These are phyloP conservation scores for Drechslera avenae DNA, from an alignment of 2,329 filamentous ascomycete genomes.

Conservation along the genomic window DNA sequence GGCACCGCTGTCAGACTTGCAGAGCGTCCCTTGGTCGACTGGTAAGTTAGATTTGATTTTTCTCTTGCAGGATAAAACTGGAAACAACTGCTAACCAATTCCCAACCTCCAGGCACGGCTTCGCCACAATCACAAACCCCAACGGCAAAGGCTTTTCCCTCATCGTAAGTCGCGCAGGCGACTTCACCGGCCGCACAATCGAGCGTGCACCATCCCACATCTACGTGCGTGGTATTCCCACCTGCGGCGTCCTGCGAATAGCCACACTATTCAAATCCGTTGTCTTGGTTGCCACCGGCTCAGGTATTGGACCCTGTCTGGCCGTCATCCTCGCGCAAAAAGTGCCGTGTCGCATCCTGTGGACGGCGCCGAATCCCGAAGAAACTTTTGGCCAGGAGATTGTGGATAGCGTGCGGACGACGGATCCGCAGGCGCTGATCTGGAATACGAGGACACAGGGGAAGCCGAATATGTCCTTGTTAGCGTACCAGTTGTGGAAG, in stretches of 20 bases:
- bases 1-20: constrained; percentile 42
- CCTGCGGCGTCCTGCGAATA: constrained; percentile 45
- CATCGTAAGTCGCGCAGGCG: constrained; percentile 46
- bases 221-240: constrained; percentile 45
- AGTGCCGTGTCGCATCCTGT: constrained; percentile 67
- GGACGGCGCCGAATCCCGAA: constrained; percentile 69
- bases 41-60: constrained; percentile 8
- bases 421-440: constrained; percentile 68
- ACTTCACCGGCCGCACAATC: constrained; percentile 46
- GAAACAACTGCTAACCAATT: too few relatives aligned
- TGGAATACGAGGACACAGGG: constrained; percentile 68
- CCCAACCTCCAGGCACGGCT: constrained; percentile 32
- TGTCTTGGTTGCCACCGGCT: constrained; percentile 47
- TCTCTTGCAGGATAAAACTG: too few relatives aligned
- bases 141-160: constrained; percentile 41
- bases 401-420: constrained; percentile 60
- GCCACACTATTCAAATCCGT: constrained; percentile 44
- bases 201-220: constrained; percentile 39
- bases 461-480: constrained; percentile 65
- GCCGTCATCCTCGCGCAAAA: constrained; percentile 57
- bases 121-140: constrained; percentile 47
- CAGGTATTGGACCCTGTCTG: constrained; percentile 51
- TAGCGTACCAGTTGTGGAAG: constrained; percentile 60
- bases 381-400: constrained; percentile 68
- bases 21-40: constrained; percentile 40